Evolutionary conservation across 2,329 filamentous ascomycete genomes (phyloP).

Genomic region (Karstenula rhodostoma): DNA sequence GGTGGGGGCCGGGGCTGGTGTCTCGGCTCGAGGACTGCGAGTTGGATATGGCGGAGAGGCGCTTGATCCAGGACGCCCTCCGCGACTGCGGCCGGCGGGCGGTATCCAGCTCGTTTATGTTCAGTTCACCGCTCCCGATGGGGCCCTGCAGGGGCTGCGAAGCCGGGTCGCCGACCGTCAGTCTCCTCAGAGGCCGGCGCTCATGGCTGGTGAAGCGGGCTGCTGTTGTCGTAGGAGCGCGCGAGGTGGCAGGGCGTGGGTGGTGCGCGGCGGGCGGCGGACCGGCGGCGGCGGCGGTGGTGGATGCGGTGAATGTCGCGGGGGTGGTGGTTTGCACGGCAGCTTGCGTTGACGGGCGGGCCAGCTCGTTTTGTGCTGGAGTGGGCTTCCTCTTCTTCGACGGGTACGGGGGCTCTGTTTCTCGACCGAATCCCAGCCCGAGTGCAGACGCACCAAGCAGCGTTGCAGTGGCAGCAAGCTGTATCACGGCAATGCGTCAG

Average conservation of each 20-base stretch:
- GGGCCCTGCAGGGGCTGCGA: constrained; percentile 27
- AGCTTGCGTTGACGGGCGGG: constrained; percentile 37
- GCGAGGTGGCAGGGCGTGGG: constrained; percentile 31
- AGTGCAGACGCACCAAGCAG: constrained; percentile 66
- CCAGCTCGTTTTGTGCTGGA: constrained; percentile 41
- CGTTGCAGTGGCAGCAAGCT: constrained; percentile 71
- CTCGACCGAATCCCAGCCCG: constrained; percentile 65
- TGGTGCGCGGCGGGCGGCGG: constrained; percentile 36
- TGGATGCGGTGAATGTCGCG: constrained; percentile 15
- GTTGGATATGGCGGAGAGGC: constrained; percentile 73
- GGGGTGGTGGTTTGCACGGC: constrained; percentile 38
- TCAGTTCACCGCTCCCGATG: constrained; percentile 32
- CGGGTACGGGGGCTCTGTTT: constrained; percentile 50
- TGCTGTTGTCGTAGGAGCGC: constrained; percentile 32
- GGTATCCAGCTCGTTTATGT: constrained; percentile 37
- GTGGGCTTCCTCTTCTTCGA: constrained; percentile 51
- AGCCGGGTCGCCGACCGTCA: constrained; percentile 40
- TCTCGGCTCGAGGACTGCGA: constrained; percentile 69
- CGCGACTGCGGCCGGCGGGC: constrained; percentile 39
- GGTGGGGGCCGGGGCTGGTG: constrained; percentile 70
- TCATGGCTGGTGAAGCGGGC: constrained; percentile 39
- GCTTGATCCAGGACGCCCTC: constrained; percentile 73
- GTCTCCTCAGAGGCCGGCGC: constrained; percentile 44
- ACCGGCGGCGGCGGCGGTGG: constrained; percentile 27
- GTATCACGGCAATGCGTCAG: constrained; percentile 48